Evolutionary conservation across 164 flowering plant genomes (phyloP).

Genomic region (Vitis riparia): DNA sequence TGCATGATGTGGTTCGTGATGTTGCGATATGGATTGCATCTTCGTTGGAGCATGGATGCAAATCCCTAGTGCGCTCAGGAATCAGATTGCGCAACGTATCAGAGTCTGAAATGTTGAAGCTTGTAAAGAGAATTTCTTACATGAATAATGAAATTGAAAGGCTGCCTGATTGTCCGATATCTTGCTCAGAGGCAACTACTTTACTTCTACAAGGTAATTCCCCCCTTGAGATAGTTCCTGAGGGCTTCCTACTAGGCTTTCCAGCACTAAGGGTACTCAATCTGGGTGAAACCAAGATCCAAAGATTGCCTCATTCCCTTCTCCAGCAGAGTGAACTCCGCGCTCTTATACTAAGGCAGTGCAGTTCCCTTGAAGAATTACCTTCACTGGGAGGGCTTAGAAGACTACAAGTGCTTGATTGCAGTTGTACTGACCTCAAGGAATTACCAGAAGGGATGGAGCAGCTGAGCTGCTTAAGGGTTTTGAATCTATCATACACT

Average conservation of each 20-base stretch:
- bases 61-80: slow-evolving; percentile 11
- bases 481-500: slow-evolving; percentile 19
- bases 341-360: slow-evolving; percentile 20
- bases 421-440: slow-evolving; percentile 13
- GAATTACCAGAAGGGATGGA: slow-evolving; percentile 23
- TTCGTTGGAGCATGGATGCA: background rate
- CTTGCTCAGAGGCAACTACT: slow-evolving; percentile 7
- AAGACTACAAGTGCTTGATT: slow-evolving; percentile 23
- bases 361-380: slow-evolving; percentile 10
- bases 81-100: background rate
- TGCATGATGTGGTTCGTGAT: slow-evolving; percentile 19
- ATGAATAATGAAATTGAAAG: slow-evolving; percentile 11
- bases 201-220: slow-evolving; percentile 26
- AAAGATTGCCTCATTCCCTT: slow-evolving; percentile 19
- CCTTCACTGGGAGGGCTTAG: slow-evolving; percentile 15
- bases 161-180: slow-evolving; percentile 2
- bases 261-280: slow-evolving; percentile 15
- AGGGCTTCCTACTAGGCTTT: slow-evolving; percentile 10
- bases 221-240: slow-evolving; percentile 11
- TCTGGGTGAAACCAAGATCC: slow-evolving; percentile 16
- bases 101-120: background rate
- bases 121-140: slow-evolving; percentile 11
- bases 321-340: slow-evolving; percentile 3
- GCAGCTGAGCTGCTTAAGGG: slow-evolving; percentile 12
- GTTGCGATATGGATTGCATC: slow-evolving; percentile 18